Conservation (phyloP, 371 early-diverging fungal genomes). For the Saksenaea oblongispora region DNA sequence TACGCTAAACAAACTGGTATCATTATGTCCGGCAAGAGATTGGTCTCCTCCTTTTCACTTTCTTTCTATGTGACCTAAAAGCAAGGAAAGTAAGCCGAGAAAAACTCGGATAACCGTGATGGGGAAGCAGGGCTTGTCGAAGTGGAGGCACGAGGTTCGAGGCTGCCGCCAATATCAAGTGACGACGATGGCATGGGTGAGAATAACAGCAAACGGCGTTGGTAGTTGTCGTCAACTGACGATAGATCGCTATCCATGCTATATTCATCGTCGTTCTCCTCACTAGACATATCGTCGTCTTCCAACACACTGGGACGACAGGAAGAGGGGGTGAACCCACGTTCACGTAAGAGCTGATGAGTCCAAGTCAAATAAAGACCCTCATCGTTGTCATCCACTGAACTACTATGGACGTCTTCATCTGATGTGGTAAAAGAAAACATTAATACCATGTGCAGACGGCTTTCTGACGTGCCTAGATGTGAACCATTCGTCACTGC, state of each 20-base stretch:
- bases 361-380: slow-evolving; percentile 45
- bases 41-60: not conserved
- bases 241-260: slow-evolving; percentile 2
- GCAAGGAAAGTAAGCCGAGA: not conserved
- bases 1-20: too few species aligned
- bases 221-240: not conserved
- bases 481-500: not conserved
- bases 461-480: not conserved
- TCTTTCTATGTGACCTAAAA: not conserved
- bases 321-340: slow-evolving; percentile 23
- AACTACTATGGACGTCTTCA: not conserved
- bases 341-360: slow-evolving; percentile 40
- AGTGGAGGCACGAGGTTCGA: not conserved
- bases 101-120: not conserved
- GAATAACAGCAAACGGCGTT: not conserved
- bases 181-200: not conserved
- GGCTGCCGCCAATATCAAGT: not conserved
- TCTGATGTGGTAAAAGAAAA: not conserved
- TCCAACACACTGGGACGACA: slow-evolving; percentile 8
- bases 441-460: not conserved
- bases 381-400: slow-evolving; percentile 33
- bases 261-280: not conserved
- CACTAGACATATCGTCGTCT: not conserved
- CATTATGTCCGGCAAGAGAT: not conserved
- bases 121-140: not conserved